Evolutionary conservation across 2,329 filamentous ascomycete species (phyloP), one percentile per base, ranked within the genome.

Genomic region (Paraphoma sp.): DNA sequence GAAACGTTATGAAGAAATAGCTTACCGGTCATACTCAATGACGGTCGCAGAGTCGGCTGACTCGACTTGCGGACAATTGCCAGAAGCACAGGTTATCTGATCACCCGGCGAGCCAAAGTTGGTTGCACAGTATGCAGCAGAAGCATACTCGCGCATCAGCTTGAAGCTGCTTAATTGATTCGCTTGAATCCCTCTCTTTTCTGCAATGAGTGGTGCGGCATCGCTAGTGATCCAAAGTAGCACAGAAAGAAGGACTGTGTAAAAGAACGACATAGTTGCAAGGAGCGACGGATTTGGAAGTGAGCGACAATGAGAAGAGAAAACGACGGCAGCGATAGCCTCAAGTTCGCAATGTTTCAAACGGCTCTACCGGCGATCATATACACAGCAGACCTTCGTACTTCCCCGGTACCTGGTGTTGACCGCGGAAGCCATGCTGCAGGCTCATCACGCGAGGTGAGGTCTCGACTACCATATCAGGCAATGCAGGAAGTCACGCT

Each of bases 61-160:
- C 65, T 84, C 71, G 2, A 85, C 82, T 0, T 76, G 64, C 1
- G 82, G 81, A 58, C 83, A 86, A 51, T 79, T 82, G 5, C 74
- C 79, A 7, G 70, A 65, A 60, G 64, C 80, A 60, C 83, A 86
- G 10, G 70, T 71, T 18, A 84, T 59, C 31, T 73, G 73, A 23
- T 77, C 72, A 28, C 76, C 78, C 0, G 78, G 54, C 3, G 78
- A 77, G 40, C 80, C 66, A 63, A 79, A 74, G 62, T 85, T 84
- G 53, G 62, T 70, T 5, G 76, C 59, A 65, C 83, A 85, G 64
- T 85, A 85, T n/a, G 82, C 76, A 11, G 83, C 83, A 0, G 81
- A 81, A 9, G 82, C 76, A 67, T 82, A 86, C 58, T 85, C 70
- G 9, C 64, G 63, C 69, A 76, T 74, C 29, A 76, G 48, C 16